Evolutionary conservation across 192 early-diverging fungal species (phyloP).

Genomic region (Podila horticola): DNA sequence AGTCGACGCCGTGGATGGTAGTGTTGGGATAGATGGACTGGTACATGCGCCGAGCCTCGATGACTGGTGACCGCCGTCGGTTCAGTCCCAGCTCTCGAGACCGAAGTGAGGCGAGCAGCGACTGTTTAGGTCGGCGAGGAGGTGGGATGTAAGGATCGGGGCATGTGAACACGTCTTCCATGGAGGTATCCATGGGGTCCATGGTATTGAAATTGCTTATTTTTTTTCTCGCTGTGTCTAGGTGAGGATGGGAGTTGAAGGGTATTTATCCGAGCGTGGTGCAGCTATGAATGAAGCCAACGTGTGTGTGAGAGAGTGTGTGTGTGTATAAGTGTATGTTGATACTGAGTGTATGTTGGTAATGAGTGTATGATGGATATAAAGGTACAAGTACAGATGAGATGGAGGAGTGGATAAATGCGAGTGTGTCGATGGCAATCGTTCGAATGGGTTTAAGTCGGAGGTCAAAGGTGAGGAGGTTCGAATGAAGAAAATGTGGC

Average conservation of each 20-base stretch:
- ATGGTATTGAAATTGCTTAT: neutral
- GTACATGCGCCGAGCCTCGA: constrained; percentile 27
- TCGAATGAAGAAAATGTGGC: no score
- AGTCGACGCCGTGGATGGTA: constrained; percentile 41
- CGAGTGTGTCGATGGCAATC: no score
- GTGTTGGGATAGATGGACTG: constrained; percentile 42
- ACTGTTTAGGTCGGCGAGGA: constrained; percentile 22
- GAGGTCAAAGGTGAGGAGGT: no score
- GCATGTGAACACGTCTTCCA: neutral
- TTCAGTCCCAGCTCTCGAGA: constrained; percentile 25
- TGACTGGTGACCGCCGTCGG: constrained; percentile 17
- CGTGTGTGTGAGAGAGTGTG: no score
- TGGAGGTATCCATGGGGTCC: neutral
- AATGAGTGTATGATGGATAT: no score
- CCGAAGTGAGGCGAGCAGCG: constrained; percentile 21
- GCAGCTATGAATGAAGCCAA: no score
- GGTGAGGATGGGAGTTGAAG: neutral
- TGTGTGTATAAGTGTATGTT: no score
- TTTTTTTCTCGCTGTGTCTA: neutral
- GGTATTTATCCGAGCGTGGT: neutral
- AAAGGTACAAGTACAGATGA: no score
- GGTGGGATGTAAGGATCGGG: constrained; percentile 18
- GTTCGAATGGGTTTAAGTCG: no score
- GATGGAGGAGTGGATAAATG: no score
- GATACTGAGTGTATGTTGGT: no score